Evolutionary conservation across 441 rosid genomes (phyloP), one percentile per base, ranked within the genome.

Genomic region (Populus hybrid): DNA sequence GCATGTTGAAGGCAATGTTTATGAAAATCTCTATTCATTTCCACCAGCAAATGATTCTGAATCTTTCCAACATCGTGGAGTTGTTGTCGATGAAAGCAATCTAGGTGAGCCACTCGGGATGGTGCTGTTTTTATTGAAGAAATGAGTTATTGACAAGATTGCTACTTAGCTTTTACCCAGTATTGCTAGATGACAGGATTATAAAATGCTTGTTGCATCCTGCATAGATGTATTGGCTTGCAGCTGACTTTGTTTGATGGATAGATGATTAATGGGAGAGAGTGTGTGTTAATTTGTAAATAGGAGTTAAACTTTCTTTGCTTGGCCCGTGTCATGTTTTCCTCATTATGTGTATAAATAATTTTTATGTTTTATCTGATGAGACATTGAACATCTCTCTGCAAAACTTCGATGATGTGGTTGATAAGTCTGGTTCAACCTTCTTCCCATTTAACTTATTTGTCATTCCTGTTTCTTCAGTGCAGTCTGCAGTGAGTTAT

Each of bases 81-180:
- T 16, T 79, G 73, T 57, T 80, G 69, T 40, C 65, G 79, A 76
- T 70, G 90, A 82, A 70, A 64, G 61, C 32, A 23, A 42, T 82
- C 50, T 74, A 77, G 92, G 92, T 91, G 66, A 84, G 78, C 46
- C 21, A 28, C 42, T 65, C 7, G 7, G 61, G 21, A 53, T 53
- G 2, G n/a, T 53, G 46, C 34, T 71, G 76, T n/a, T 40, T 18
- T 26, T 40, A 32, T 36, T 30, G 11, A 46, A 38, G 34, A 5
- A 79, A 64, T 71, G 74, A 34, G 50, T 10, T 42, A 14, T 16
- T 23, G 74, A 53, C 61, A 53, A 53, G 61, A 53, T 53, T 53
- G 61, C 61, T 53, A 5, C 21, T 18, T 5, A 53, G 21, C 61
- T 6, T 16, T 53, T 53, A 53, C 61, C 2, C 61, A 53, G 61